Evolutionary conservation across 2,329 filamentous ascomycete species (phyloP), one percentile per base, ranked within the genome.

Genomic region (Fusarium torulosum): DNA sequence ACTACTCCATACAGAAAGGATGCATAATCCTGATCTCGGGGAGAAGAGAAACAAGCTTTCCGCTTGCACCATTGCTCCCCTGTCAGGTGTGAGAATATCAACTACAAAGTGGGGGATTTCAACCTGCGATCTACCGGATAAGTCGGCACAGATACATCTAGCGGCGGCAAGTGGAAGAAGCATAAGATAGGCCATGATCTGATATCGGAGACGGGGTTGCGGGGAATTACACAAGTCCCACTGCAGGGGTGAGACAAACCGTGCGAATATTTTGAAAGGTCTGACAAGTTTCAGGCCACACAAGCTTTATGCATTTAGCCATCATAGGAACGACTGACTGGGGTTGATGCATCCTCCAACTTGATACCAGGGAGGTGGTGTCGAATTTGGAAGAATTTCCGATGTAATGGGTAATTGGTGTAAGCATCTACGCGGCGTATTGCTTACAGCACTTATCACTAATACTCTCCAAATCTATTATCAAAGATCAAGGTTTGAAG

Each of bases 131-230:
- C 23, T 11, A 6, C 17, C 49, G 37, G 49, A 52, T 52, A 23
- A 29, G 23, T 44, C 49, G 49, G 49, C 49, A 52, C n/a, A 15
- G 19, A 4, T 9, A 1, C 21, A 7, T 1, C 14, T 44, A 52
- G 49, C 19, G 25, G 49, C 49, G 37, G 37, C 35, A 43, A 51
- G 13, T 20, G 19, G 42, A 43, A 43, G 49, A 51, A 51, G 49
- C 49, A 51, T 51, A 51, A 51, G 49, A 51, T 51, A 51, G 49
- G 20, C 19, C n/a, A 35, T 35, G 33, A 35, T 35, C 33, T 35
- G 33, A 35, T 9, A 17, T 35, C 11, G 14, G 7, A 8, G 3
- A 35, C 33, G 6, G 15, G 15, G 33, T 17, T 35, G 3, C 35
- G 35, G 35, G 35, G 13, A 15, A 9, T 2, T 15, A 10, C n/a